Evolutionary conservation across 495 filamentous ascomycete species (phyloP), one percentile per base, ranked within the genome.

Genomic region (Talaromyces proteolyticus): DNA sequence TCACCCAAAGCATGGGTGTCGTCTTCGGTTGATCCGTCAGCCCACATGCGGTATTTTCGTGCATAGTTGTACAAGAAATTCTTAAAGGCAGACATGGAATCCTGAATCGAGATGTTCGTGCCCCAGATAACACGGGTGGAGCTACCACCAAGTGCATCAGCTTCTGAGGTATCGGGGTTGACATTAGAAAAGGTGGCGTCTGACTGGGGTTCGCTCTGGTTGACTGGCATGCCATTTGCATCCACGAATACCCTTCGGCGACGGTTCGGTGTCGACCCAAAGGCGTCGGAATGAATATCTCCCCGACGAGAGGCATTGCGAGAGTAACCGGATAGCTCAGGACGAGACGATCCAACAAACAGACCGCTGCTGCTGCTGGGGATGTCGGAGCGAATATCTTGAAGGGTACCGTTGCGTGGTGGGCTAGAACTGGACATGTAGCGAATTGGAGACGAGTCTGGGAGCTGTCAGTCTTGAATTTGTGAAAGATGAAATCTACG

Each of bases 41-140:
- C 76, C 77, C 91, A 93, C 76, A 97, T 81, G 23, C 94, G 87
- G 57, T 98, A 97, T 64, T 95, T 96, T 52, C 79, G 83, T 47
- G 88, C 87, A 61, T 90, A 98, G 61, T 92, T 91, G 50, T 80
- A 78, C 21, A 98, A 73, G 61, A 97, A 98, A 50, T 92, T 90
- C 52, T 91, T 90, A 76, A 95, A 94, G 0, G 82, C 75, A 42
- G 79, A 79, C 62, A 91, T 86, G 11, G 91, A 88, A 63, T 99
- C 91, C 47, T 86, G 82, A 38, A 97, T 84, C 1, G 92, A 94
- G 50, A 99, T 87, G 43, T 95, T 97, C 42, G 93, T 97, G 61
- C 94, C 93, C 94, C 94, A 99, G 51, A 99, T 91, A 36, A 95
- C 82, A 50, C 87, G 78, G 42, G 85, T 85, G 36, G 84, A 87